Evolutionary conservation across 768 basidiomycete species (phyloP).

Genomic region (Leccinum sublutescens): DNA sequence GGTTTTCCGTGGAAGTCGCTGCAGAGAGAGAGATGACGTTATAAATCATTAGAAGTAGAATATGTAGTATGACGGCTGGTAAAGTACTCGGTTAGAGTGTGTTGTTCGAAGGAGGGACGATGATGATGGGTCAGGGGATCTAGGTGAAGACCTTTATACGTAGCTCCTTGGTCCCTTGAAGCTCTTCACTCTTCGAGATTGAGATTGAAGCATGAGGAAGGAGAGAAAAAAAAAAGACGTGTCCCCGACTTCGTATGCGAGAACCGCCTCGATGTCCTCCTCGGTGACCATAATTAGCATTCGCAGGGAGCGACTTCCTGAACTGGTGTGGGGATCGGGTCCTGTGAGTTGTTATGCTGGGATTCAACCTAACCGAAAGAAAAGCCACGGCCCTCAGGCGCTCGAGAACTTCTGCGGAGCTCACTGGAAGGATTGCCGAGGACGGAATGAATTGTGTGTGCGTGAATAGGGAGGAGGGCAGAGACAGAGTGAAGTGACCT

Average conservation of each 20-base stretch:
- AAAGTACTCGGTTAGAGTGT: background rate
- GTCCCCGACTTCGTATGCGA: slow-evolving; percentile 11
- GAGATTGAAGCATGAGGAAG: slow-evolving; percentile 21
- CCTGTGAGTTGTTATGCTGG: slow-evolving; percentile 18
- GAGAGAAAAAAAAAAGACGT: background rate
- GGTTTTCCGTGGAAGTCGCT: slow-evolving; percentile 46
- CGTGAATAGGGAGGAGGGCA: slow-evolving; percentile 6
- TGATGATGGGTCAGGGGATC: slow-evolving; percentile 8
- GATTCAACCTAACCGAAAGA: slow-evolving; percentile 22
- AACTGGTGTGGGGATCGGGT: slow-evolving; percentile 11
- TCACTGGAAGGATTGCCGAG: slow-evolving; percentile 9
- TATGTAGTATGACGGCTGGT: slow-evolving; percentile 6
- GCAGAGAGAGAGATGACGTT: slow-evolving; percentile 43
- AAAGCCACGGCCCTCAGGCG: slow-evolving; percentile 21
- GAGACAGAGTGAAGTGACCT: slow-evolving; percentile 1
- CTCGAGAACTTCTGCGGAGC: slow-evolving; percentile 15
- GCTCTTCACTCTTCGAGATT: slow-evolving; percentile 10
- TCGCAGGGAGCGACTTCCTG: slow-evolving; percentile 17
- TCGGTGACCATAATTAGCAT: slow-evolving; percentile 26
- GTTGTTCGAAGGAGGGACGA: background rate
- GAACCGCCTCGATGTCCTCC: slow-evolving; percentile 18
- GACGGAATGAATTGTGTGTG: slow-evolving; percentile 12
- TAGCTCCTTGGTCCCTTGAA: slow-evolving; percentile 3
- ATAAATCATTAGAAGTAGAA: slow-evolving; percentile 25
- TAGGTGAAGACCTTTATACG: slow-evolving; percentile 22